phyloP scores from a whole-genome alignment of 768 basidiomycete species.

The Suillus brevipes region DNA sequence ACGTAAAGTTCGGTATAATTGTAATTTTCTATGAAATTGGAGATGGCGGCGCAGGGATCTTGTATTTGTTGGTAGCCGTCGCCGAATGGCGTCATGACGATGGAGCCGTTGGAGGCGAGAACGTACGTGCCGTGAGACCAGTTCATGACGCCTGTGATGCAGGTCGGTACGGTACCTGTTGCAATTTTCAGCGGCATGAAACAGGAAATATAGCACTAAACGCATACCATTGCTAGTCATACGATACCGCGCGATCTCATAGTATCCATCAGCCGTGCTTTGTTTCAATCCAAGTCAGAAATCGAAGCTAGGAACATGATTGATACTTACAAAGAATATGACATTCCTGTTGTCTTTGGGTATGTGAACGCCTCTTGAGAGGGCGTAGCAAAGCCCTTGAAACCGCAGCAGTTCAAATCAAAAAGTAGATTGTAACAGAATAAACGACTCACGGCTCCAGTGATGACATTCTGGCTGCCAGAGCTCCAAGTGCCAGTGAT shows the following conservation, averaged over 20 bases:
- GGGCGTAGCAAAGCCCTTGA: constrained; percentile 83
- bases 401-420: constrained; percentile 12
- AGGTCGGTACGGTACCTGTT: constrained; percentile 77
- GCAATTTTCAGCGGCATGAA: not conserved
- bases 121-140: constrained; percentile 87
- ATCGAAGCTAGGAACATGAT: not conserved
- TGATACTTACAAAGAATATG: constrained; percentile 78
- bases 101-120: constrained; percentile 74
- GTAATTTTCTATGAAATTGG: constrained; percentile 86
- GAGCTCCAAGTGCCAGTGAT: constrained; percentile 86
- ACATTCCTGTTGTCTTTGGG: constrained; percentile 82
- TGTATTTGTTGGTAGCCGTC: constrained; percentile 97
- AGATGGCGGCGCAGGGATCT: constrained; percentile 85
- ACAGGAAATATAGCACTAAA: not conserved
- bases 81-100: constrained; percentile 67
- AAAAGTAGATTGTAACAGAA: not conserved
- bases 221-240: constrained; percentile 81
- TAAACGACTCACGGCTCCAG: constrained; percentile 70
- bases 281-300: constrained; percentile 6
- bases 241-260: constrained; percentile 89
- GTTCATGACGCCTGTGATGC: constrained; percentile 84
- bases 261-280: constrained; percentile 74
- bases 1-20: constrained; percentile 68
- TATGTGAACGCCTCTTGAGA: constrained; percentile 80
- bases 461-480: constrained; percentile 71